phyloP scores from a whole-genome alignment of 1,284 basidiomycete species.

The Rhizoctonia solani region DNA sequence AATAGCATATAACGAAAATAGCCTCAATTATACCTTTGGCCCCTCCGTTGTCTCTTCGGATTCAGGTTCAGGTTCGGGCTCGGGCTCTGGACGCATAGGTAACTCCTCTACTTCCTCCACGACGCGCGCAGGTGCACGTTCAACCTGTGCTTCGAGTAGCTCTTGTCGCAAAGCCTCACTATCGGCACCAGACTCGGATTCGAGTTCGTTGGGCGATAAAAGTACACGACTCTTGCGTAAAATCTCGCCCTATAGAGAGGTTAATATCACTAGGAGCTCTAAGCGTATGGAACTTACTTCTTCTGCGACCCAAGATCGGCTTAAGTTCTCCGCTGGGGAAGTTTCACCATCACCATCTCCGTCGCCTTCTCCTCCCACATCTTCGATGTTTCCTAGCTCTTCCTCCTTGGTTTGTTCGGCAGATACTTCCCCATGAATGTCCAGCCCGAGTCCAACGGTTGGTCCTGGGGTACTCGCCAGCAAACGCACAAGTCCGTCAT shows the following conservation, averaged over 20 bases:
- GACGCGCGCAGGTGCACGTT: slow-evolving; percentile 25
- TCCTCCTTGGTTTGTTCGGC: not conserved
- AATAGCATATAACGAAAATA: not conserved
- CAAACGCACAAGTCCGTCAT: slow-evolving; percentile 53
- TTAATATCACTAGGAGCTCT: not conserved
- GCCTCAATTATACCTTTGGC: not conserved
- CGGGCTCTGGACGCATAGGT: not conserved
- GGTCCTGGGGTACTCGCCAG: not conserved
- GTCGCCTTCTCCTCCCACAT: not conserved
- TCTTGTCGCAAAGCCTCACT: slow-evolving; percentile 31
- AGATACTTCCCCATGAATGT: not conserved
- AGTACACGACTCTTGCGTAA: slow-evolving; percentile 27
- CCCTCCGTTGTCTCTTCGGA: not conserved
- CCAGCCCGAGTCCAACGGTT: slow-evolving; percentile 21
- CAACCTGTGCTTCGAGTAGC: slow-evolving; percentile 32
- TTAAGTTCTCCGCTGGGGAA: slow-evolving; percentile 26
- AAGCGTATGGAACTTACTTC: slow-evolving; percentile 16
- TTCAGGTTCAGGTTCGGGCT: not conserved
- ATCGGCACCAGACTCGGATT: slow-evolving; percentile 25
- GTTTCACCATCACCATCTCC: too few species aligned
- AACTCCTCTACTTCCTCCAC: slow-evolving; percentile 19
- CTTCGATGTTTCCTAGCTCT: not conserved
- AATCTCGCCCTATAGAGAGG: slow-evolving; percentile 18
- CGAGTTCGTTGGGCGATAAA: slow-evolving; percentile 23
- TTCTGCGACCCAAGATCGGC: slow-evolving; percentile 32